These are phyloP conservation scores for Rostrohypoxylon terebratum DNA, from an alignment of 495 filamentous ascomycete species.

Conservation along the genomic window DNA sequence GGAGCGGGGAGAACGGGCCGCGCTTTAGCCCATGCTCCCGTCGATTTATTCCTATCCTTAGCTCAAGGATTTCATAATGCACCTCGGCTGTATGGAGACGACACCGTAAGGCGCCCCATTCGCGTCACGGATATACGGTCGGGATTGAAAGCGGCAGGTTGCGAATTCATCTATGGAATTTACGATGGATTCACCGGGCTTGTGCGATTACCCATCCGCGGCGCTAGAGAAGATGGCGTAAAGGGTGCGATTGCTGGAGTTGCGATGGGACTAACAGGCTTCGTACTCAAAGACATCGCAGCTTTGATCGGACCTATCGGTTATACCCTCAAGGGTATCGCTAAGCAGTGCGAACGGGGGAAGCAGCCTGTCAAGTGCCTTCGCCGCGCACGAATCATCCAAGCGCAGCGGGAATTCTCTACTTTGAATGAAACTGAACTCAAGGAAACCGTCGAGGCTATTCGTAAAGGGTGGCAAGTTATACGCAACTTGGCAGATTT, in stretches of 20 bases:
- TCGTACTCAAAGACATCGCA: constrained; percentile 76
- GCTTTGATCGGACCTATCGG: constrained; percentile 72
- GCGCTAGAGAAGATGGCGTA: constrained; percentile 66
- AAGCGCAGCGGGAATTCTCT: constrained; percentile 57
- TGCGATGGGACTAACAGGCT: constrained; percentile 79
- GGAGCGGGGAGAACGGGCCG: constrained; percentile 62
- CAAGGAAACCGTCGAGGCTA: constrained; percentile 38
- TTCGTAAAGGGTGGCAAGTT: constrained; percentile 58
- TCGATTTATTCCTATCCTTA: constrained; percentile 78
- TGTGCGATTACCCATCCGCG: constrained; percentile 72
- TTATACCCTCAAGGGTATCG: constrained; percentile 74
- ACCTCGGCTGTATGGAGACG: constrained; percentile 79
- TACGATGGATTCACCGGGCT: constrained; percentile 80
- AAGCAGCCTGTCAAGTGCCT: constrained; percentile 62
- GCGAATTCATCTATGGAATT: constrained; percentile 76
- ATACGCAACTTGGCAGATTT: constrained; percentile 56
- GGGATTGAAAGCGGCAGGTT: constrained; percentile 72
- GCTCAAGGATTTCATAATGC: constrained; percentile 88
- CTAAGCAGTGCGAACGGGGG: constrained; percentile 62
- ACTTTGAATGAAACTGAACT: constrained; percentile 49
- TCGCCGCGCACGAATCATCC: constrained; percentile 60
- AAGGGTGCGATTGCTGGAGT: constrained; percentile 73
- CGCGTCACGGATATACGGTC: constrained; percentile 76
- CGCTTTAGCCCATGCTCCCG: constrained; percentile 63
- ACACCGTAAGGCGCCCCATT: constrained; percentile 57